Evolutionary conservation across 2,329 filamentous ascomycete genomes (phyloP).

Genomic region (Elsinoe batatas): DNA sequence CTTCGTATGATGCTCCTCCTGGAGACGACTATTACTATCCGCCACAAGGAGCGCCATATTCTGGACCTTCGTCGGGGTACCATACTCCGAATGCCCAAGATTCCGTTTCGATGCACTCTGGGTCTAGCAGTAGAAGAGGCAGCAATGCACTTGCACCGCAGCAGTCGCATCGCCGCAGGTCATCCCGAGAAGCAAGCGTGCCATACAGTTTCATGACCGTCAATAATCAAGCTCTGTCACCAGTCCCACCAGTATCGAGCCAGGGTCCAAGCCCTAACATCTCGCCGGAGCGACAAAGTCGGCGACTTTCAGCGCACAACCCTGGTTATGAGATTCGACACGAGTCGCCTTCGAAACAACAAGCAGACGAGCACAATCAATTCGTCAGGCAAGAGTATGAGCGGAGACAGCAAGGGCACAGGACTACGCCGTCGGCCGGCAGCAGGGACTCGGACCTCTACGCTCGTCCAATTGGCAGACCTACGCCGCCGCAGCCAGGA

Average conservation of each 20-base stretch:
- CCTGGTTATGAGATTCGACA: not conserved
- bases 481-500: not conserved
- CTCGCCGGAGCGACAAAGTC: not conserved
- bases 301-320: not conserved
- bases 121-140: not conserved
- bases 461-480: not conserved
- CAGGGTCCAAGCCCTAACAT: not conserved
- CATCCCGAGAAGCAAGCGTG: not conserved
- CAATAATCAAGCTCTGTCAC: not conserved
- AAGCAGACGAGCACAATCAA: conserved; percentile 5
- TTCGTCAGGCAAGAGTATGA: conserved; percentile 1
- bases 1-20: not conserved
- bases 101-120: not conserved
- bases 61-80: not conserved
- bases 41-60: not conserved
- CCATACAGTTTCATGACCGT: conserved; percentile 4
- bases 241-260: not conserved
- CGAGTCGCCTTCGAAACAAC: not conserved
- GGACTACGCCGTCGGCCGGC: not conserved
- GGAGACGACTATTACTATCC: not conserved
- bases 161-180: not conserved
- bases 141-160: not conserved
- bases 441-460: conserved; percentile 6
- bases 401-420: not conserved
- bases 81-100: not conserved